Base-by-base conservation (phyloP, 192 early-diverging fungal genomes). In the Coemansia umbellata region DNA sequence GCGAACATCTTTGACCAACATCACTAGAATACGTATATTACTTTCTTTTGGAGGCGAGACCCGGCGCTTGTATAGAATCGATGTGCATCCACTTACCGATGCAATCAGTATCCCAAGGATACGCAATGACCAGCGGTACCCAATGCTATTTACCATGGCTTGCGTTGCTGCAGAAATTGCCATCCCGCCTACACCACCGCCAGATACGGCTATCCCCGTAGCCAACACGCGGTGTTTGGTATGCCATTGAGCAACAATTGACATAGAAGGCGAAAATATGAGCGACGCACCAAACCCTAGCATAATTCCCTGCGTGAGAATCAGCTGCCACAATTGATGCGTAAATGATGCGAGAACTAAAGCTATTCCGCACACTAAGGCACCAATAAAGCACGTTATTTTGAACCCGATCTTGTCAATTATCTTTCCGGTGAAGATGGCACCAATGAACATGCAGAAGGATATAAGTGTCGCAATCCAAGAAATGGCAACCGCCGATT, bases 131-230 rank as follows among this genome's bases (percentile, higher is more conserved):
- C 55, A 57, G 13, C 31, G 31, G 15, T 57, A 57, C 17, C 55
- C 43, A 23, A 57, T 21, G 30, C 31, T 15, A 11, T 72, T 60
- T 6, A 91, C 74, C 24, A 85, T 58, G 2, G 42, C 50, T 35
- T 80, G 79, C 2, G 66, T 61, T 3, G 83, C 64, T 18, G 71
- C 76, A 2, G 81, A 57, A 23, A 90, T 52, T 8, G 60, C 69
- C 22, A 90, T 63, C 8, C 87, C 86, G 40, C 89, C 89, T 9
- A 88, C 47, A 15, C 89, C 89, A 9, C 80, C 72, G 1, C 87
- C 89, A 17, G 85, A 69, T 19, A 86, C 78, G 15, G 85, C 85
- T 30, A 87, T 50, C 4, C 89, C 89, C 21, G 84, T 75, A 2
- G 89, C 89, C 27, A 89, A 41, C 0, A 82, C 79, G 7, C 85